phyloP scores from a whole-genome alignment of 192 early-diverging fungal genomes.

The Umbelopsis sp. region DNA sequence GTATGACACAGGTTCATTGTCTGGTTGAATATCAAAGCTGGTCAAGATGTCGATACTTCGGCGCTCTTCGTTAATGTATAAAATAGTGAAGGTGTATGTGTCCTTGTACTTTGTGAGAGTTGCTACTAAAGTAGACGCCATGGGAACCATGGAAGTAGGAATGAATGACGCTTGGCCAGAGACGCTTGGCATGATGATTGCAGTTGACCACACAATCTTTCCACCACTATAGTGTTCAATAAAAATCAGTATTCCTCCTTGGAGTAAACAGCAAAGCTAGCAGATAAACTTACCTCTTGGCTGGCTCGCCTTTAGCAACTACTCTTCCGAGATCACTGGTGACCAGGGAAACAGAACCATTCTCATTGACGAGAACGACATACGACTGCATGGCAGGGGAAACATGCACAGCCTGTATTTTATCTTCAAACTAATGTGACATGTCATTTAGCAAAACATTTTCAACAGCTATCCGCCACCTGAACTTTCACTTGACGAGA shows the following conservation, averaged over 20 bases:
- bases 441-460: neutral
- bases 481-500: conserved; percentile 6
- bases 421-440: conserved; percentile 44
- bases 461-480: neutral
- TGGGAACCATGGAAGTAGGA: conserved; percentile 44
- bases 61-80: conserved; percentile 49
- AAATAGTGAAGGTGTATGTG: conserved; percentile 30
- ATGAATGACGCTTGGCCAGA: conserved; percentile 41
- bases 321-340: conserved; percentile 49
- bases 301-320: conserved; percentile 38
- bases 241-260: conserved; percentile 4
- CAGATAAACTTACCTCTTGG: conserved; percentile 15
- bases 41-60: conserved; percentile 45
- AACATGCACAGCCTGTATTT: conserved; percentile 47
- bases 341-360: conserved; percentile 46
- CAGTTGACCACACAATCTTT: conserved; percentile 42
- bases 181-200: conserved; percentile 43
- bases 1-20: neutral
- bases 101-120: conserved; percentile 29
- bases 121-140: conserved; percentile 43
- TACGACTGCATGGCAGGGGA: conserved; percentile 46
- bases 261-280: neutral
- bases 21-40: conserved; percentile 34
- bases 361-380: conserved; percentile 45
- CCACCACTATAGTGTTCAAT: conserved; percentile 8